Conservation (phyloP, 164 flowering plant genomes). For the Macadamia tetraphylla region DNA sequence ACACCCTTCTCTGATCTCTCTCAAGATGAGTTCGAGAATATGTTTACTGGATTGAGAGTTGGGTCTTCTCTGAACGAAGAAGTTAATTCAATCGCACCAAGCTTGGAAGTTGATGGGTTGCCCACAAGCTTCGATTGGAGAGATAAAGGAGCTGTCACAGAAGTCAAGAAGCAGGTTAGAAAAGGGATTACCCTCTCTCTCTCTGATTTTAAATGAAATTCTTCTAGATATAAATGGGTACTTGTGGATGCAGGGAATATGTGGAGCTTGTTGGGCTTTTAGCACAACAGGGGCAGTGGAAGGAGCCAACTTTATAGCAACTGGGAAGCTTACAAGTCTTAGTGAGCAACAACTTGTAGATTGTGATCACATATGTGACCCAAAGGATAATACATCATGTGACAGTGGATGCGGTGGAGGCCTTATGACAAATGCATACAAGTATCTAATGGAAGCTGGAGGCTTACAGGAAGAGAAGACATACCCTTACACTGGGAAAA, state of each 20-base stretch:
- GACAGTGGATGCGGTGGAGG: constrained; percentile 75
- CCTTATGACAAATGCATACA: constrained; percentile 83
- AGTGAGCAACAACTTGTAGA: constrained; percentile 93
- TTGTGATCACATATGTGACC: constrained; percentile 77
- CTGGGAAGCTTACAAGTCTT: constrained; percentile 71
- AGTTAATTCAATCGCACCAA: constrained; percentile 11
- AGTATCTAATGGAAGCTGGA: constrained; percentile 69
- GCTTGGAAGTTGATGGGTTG: constrained; percentile 37
- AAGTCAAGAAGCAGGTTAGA: constrained; percentile 72
- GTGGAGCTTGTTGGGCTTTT: constrained; percentile 97
- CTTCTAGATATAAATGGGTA: too few relatives aligned
- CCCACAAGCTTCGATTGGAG: constrained; percentile 86
- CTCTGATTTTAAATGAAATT: too few relatives aligned
- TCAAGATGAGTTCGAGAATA: constrained; percentile 60
- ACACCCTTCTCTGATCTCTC: constrained; percentile 79
- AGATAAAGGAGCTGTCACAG: constrained; percentile 81
- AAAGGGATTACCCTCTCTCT: background rate
- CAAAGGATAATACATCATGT: constrained; percentile 41
- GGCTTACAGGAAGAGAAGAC: constrained; percentile 59
- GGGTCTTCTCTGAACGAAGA: constrained; percentile 9
- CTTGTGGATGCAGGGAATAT: constrained; percentile 44
- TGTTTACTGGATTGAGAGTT: constrained; percentile 42
- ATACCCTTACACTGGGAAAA: constrained; percentile 63
- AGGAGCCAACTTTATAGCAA: constrained; percentile 73
- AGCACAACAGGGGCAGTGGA: constrained; percentile 81